Evolutionary conservation across 805 yeast species (phyloP).

Genomic region (Myxozyma sirexii): DNA sequence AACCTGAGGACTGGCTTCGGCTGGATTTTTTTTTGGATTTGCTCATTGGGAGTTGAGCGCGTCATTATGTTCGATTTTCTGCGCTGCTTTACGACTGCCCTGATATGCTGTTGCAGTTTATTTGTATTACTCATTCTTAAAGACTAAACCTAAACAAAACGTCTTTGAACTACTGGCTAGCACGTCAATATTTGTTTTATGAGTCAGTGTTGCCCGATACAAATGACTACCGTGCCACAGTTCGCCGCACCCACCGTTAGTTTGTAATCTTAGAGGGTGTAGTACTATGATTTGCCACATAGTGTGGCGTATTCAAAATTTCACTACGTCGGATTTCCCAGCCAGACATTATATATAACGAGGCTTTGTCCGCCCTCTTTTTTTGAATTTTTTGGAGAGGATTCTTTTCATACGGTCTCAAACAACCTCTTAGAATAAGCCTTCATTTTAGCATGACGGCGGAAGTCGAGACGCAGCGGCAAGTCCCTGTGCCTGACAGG

Average conservation of each 20-base stretch:
- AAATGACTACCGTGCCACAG: background rate
- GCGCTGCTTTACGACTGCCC: too few species aligned
- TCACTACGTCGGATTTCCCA: background rate
- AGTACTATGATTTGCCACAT: conserved; percentile 1
- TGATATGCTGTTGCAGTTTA: too few species aligned
- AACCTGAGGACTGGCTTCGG: background rate
- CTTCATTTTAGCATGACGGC: conserved; percentile 5
- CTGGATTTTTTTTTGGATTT: background rate
- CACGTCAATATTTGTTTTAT: background rate
- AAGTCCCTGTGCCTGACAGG: background rate
- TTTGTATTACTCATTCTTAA: too few species aligned
- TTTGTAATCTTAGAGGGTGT: background rate
- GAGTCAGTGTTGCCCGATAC: background rate
- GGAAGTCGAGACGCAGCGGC: conserved; percentile 12
- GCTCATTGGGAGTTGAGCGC: too few species aligned
- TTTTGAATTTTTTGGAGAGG: background rate
- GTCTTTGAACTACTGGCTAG: too few species aligned
- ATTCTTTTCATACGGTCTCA: background rate
- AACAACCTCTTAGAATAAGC: background rate
- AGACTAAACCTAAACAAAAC: too few species aligned
- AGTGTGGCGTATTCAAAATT: conserved; percentile 6
- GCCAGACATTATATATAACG: background rate
- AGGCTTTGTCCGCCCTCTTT: background rate
- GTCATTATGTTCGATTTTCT: too few species aligned
- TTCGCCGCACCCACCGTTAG: background rate